Base-by-base conservation (phyloP, 2,329 filamentous ascomycete species). In the Hymenoscyphus repandus region DNA sequence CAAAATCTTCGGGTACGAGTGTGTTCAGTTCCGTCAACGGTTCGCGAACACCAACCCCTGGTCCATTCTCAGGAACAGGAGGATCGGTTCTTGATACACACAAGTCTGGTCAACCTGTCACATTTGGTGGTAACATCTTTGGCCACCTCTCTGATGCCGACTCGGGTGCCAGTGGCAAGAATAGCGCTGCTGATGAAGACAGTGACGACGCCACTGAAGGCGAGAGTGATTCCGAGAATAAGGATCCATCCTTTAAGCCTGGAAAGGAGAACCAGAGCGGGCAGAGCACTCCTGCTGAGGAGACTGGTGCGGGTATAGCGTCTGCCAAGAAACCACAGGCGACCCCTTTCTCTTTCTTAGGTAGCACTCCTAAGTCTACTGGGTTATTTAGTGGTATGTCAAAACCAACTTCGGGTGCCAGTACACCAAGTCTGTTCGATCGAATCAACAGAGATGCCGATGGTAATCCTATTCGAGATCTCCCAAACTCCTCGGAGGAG, bases 121-220 rank as follows among this genome's bases (percentile, higher is more conserved):
- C 54, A n/a, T 55, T 57, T 49, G 45, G 48, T 38, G 59, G 66
- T 41, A 82, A 83, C 60, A 81, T 82, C 45, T 85, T 85, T 60
- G 75, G 74, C 20, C 77, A 83, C 57, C 71, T 83, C 6, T 82
- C 79, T 1, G 78, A 80, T 39, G 71, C 69, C 13, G 48, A 52
- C 18, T 50, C 49, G 3, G 75, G 75, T 45, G 69, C 64, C 6
- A 73, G 77, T 55, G 72, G 69, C 49, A 74, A 50, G 66, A 70
- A 72, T 17, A 69, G 72, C 13, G 68, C 70, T 46, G 62, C 66
- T 3, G 74, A 70, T 17, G 70, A 69, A 37, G 72, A 74, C 50
- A 71, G 72, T 49, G 68, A 66, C 22, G 70, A 65, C 17, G 68
- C 72, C 54, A 73, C 70, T 48, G 70, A 74, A 33, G 73, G 72